These are phyloP conservation scores for Hyphochytrium catenoides DNA, from an alignment of 352 stramenopile genomes.

Conservation along the genomic window DNA sequence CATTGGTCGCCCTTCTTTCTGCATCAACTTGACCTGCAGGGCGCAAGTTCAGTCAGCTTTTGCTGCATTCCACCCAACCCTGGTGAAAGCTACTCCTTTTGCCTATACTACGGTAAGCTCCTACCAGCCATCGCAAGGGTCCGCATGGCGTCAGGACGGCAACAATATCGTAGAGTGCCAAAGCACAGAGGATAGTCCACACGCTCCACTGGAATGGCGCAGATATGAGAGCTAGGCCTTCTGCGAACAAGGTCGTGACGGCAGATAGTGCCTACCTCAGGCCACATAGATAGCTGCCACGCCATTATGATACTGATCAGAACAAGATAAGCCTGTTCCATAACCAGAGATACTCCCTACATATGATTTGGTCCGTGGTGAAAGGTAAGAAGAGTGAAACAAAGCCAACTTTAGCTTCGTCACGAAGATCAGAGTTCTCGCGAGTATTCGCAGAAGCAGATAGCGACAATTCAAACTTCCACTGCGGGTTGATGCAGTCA, in stretches of 20 bases:
- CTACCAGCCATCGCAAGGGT: slow-evolving; percentile 70
- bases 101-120: neutral
- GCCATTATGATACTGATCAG: slow-evolving; percentile 79
- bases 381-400: too few species aligned
- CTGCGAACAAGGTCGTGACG: neutral
- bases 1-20: slow-evolving; percentile 55
- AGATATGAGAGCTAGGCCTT: too few species aligned
- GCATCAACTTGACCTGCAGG: slow-evolving; percentile 56
- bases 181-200: slow-evolving; percentile 65
- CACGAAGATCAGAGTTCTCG: too few species aligned
- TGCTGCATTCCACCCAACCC: neutral
- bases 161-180: slow-evolving; percentile 90
- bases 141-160: slow-evolving; percentile 85
- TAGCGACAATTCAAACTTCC: too few species aligned
- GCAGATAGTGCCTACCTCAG: slow-evolving; percentile 50
- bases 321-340: slow-evolving; percentile 76
- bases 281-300: slow-evolving; percentile 88
- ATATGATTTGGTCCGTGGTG: too few species aligned
- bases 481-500: too few species aligned
- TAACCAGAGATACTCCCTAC: too few species aligned
- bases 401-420: too few species aligned
- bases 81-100: neutral
- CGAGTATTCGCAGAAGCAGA: too few species aligned
- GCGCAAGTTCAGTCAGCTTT: neutral
- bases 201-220: slow-evolving; percentile 28